Percentiles rank a stretch among this genome's conserved stretches.
These are phyloP conservation scores for Malus orientalis DNA, from an alignment of 306 rosid genomes.

Conservation along the genomic window DNA sequence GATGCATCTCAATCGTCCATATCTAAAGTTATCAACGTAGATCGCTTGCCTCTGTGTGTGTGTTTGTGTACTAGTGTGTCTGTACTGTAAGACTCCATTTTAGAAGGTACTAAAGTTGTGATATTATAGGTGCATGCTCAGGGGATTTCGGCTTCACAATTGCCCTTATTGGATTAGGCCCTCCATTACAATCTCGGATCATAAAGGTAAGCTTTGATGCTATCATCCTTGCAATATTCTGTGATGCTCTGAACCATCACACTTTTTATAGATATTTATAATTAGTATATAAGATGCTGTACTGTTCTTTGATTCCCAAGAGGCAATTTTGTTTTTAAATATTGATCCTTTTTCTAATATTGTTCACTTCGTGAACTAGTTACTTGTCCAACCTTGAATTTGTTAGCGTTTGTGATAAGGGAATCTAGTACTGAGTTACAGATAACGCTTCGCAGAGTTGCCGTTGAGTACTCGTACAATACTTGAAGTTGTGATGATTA, in stretches of 20 bases:
- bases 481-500: not conserved
- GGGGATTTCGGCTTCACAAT: conserved; percentile 87
- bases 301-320: not conserved
- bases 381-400: not conserved
- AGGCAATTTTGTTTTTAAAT: not conserved
- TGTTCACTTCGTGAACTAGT: not conserved
- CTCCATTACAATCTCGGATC: conserved; percentile 74
- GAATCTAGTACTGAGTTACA: not conserved
- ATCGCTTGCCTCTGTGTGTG: not conserved
- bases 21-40: not conserved
- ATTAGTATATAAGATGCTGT: not conserved
- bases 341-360: not conserved
- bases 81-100: not conserved
- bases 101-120: not conserved
- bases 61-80: not conserved
- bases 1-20: not conserved
- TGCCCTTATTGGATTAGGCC: conserved; percentile 94
- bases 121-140: conserved; percentile 74
- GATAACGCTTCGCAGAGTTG: not conserved
- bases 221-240: not conserved
- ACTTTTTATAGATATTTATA: not conserved
- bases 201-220: conserved; percentile 40
- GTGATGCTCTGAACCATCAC: not conserved
- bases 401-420: not conserved
- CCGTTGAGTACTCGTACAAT: not conserved